Percentiles rank a stretch among this genome's conserved stretches.
phyloP scores from a whole-genome alignment of 2,329 filamentous ascomycete genomes.

The Clonostachys byssicola region DNA sequence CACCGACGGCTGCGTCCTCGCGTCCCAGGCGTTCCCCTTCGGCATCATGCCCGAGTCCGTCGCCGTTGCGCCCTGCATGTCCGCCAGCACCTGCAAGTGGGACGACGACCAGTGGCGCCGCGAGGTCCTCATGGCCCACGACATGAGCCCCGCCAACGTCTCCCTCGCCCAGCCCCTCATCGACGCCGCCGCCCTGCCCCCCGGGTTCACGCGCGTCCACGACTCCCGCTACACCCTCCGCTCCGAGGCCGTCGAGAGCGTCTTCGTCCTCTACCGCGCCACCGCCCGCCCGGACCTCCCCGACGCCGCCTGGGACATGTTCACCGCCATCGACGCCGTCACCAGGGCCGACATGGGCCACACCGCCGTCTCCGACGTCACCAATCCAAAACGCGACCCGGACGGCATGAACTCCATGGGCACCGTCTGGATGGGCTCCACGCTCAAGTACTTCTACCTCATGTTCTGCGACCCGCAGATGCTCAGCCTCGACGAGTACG shows the following conservation, averaged over 20 bases:
- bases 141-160: background rate
- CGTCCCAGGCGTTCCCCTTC: conserved; percentile 53
- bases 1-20: conserved; percentile 68
- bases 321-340: conserved; percentile 31
- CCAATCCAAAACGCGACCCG: background rate
- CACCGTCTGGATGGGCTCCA: conserved; percentile 60
- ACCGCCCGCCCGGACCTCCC: conserved; percentile 38
- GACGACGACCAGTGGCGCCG: conserved; percentile 13
- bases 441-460: conserved; percentile 71
- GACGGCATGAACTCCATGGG: background rate
- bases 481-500: conserved; percentile 64
- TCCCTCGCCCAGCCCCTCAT: background rate
- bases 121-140: background rate
- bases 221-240: conserved; percentile 38
- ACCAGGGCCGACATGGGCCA: conserved; percentile 38
- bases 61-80: conserved; percentile 44
- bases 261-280: conserved; percentile 46
- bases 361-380: conserved; percentile 28
- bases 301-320: conserved; percentile 44
- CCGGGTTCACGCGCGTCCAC: conserved; percentile 54
- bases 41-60: conserved; percentile 63
- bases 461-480: conserved; percentile 63
- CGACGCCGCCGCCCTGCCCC: conserved; percentile 19
- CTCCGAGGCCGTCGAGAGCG: conserved; percentile 47
- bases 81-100: conserved; percentile 43